Percentiles rank a stretch among this genome's conserved stretches.
Conservation (phyloP, 129 eudicot genomes). For the Mikania micrantha region DNA sequence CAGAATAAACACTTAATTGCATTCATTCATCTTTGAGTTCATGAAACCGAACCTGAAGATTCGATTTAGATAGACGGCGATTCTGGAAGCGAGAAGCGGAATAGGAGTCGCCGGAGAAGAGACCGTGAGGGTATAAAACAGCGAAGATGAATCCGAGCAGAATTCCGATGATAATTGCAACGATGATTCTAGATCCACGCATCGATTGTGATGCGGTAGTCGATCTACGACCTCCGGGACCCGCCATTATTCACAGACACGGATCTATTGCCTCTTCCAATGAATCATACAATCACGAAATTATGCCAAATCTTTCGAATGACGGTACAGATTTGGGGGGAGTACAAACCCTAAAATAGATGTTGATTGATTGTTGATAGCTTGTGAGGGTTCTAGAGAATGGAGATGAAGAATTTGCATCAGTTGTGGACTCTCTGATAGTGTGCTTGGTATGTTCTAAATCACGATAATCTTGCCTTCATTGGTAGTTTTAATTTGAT, state of each 20-base stretch:
- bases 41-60: slow-evolving; percentile 40
- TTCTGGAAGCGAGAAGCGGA: slow-evolving; percentile 4
- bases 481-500: too few relatives aligned
- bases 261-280: slow-evolving; percentile 14
- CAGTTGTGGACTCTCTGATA: not conserved
- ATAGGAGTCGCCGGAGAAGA: slow-evolving; percentile 31
- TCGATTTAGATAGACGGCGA: slow-evolving; percentile 41
- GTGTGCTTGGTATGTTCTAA: not conserved
- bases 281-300: not conserved
- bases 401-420: not conserved
- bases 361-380: not conserved
- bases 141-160: slow-evolving; percentile 56
- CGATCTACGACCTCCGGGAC: slow-evolving; percentile 46
- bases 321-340: not conserved
- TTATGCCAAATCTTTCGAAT: not conserved
- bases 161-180: slow-evolving; percentile 58
- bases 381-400: not conserved
- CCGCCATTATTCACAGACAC: slow-evolving; percentile 36
- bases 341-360: not conserved
- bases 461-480: too few relatives aligned
- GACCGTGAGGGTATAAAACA: slow-evolving; percentile 58
- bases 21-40: too few relatives aligned
- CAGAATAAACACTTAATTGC: slow-evolving; percentile 1
- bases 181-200: slow-evolving; percentile 58
- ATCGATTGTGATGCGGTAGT: slow-evolving; percentile 35